Evolutionary conservation across 164 flowering plant species (phyloP).

Genomic region (Magnolia officinalis): DNA sequence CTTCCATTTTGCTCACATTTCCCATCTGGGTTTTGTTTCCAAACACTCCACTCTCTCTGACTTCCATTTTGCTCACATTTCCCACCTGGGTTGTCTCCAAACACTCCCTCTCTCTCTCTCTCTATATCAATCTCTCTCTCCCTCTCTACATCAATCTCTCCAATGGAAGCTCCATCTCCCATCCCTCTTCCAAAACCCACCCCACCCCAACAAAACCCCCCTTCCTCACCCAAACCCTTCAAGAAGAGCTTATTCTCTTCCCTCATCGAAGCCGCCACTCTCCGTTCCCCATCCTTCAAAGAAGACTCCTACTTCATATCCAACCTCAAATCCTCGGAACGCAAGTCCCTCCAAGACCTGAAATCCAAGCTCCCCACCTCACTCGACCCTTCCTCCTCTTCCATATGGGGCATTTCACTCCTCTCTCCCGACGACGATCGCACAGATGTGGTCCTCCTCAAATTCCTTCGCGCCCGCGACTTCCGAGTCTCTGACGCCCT

Average conservation of each 20-base stretch:
- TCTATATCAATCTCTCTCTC: background rate
- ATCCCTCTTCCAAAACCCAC: constrained; percentile 9
- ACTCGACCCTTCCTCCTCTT: constrained; percentile 18
- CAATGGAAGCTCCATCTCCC: constrained; percentile 43
- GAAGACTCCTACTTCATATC: constrained; percentile 81
- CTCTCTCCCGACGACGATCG: constrained; percentile 42
- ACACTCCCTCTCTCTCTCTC: background rate
- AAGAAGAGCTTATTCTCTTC: constrained; percentile 64
- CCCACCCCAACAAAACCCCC: constrained; percentile 28
- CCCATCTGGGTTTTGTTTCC: constrained; percentile 11
- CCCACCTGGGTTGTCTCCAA: background rate
- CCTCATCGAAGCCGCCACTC: constrained; percentile 59
- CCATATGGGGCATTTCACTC: constrained; percentile 84
- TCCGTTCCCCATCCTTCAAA: constrained; percentile 61
- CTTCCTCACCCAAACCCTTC: constrained; percentile 32
- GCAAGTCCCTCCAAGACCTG: constrained; percentile 64
- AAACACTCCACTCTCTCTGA: constrained; percentile 36
- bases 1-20: background rate
- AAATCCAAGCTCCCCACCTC: constrained; percentile 42
- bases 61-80: background rate
- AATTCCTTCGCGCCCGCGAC: constrained; percentile 88
- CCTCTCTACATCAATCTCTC: background rate
- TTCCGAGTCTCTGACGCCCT: constrained; percentile 57
- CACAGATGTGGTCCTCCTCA: constrained; percentile 74
- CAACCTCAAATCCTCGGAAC: constrained; percentile 61